phyloP scores from a whole-genome alignment of 768 basidiomycete genomes.

The Myochromella boudieri region DNA sequence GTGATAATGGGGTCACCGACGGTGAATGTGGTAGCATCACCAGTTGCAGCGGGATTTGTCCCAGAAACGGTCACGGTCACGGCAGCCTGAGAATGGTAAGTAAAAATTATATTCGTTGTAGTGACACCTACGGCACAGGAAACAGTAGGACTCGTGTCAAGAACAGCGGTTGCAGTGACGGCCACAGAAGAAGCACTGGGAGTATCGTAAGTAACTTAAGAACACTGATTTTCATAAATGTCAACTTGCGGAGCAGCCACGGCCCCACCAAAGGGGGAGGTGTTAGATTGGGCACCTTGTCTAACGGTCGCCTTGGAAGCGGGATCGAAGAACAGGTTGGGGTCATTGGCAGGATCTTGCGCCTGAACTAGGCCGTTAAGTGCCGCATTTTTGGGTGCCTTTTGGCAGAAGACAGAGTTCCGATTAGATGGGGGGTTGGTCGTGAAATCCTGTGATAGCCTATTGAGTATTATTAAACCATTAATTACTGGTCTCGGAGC shows the following conservation, averaged over 20 bases:
- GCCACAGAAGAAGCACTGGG: background rate
- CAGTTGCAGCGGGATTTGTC: slow-evolving; percentile 24
- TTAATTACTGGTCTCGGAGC: slow-evolving; percentile 10
- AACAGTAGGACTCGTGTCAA: slow-evolving; percentile 15
- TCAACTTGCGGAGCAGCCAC: slow-evolving; percentile 17
- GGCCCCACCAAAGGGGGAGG: slow-evolving; percentile 42
- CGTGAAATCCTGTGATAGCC: slow-evolving; percentile 45
- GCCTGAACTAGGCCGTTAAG: slow-evolving; percentile 50
- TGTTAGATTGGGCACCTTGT: slow-evolving; percentile 48
- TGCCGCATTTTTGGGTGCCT: slow-evolving; percentile 47
- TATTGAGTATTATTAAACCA: too few species aligned
- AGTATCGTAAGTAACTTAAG: background rate
- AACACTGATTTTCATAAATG: background rate
- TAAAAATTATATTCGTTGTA: background rate
- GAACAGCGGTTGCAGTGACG: slow-evolving; percentile 11
- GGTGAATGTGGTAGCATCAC: slow-evolving; percentile 27
- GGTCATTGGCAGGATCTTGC: slow-evolving; percentile 54
- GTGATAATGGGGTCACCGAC: slow-evolving; percentile 25
- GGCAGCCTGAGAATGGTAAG: slow-evolving; percentile 19
- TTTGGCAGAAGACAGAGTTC: slow-evolving; percentile 61
- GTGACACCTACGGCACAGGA: slow-evolving; percentile 12
- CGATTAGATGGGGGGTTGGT: slow-evolving; percentile 47
- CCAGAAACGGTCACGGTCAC: slow-evolving; percentile 37
- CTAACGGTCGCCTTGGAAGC: slow-evolving; percentile 36
- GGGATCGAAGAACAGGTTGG: slow-evolving; percentile 52